Base-by-base conservation (phyloP, 208 protist genomes). In the Crithidia thermophila region DNA sequence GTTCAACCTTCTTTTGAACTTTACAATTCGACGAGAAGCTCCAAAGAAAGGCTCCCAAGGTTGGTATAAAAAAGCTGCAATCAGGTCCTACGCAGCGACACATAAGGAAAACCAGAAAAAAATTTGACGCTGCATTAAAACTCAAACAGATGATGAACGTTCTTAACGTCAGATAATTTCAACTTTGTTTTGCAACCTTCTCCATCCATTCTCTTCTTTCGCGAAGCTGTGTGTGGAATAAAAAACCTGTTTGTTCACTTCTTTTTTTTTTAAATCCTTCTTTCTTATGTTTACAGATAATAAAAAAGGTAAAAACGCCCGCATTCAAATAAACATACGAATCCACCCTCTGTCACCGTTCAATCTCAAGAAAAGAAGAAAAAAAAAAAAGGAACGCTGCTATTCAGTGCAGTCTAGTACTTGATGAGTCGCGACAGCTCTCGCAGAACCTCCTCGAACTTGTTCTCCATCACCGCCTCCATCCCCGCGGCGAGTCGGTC, bases 391-490 rank as follows among this genome's bases (percentile, higher is more conserved):
- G 6, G 36, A n/a, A 52, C 42, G 18, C 28, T 28, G 11, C 28
- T 4, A 62, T 4, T 20, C 30, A 11, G 37, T 34, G 43, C 23
- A 46, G 10, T 3, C 11, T 40, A 33, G 42, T 68, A 75, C 43
- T 71, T 63, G 1, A 78, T 55, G 39, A 93, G 76, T 27, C 3
- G 52, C 36, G 77, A 72, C 21, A 91, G 73, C 47, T 90, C 84
- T 9, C 70, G 75, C 37, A 93, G 59, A 13, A 88, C 84, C 27
- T 77, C 72, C 11, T 69, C 72, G 37, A 91, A 89, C 4, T 78
- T 69, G 72, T 93, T 93, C 59, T 87, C 79, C 23, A 79, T 67
- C 20, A 69, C 73, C 39, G 77, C 81, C 2, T 82, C 60, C 9
- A 79, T 79, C 11, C 77, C 81, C 1, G 82, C 65, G 2, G 67